A percentile compares a stretch with the other conserved stretches of the same genome.
Conservation (phyloP, 768 basidiomycete genomes). For the Suillus spraguei region DNA sequence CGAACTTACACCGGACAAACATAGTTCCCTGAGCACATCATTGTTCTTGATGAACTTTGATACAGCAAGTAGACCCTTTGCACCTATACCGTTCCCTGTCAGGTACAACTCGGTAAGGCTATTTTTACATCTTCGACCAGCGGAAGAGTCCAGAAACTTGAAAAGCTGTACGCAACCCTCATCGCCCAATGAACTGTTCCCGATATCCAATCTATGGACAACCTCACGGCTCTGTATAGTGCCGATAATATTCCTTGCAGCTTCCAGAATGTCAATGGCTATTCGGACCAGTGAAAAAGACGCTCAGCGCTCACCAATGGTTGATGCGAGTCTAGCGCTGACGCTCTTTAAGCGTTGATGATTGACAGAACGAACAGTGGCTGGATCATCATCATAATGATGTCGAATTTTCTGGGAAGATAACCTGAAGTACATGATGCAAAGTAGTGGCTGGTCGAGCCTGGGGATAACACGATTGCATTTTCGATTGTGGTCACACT, state of each 20-base stretch:
- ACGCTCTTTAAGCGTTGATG: conserved; percentile 27
- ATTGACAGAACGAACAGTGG: conserved; percentile 30
- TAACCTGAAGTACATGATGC: conserved; percentile 29
- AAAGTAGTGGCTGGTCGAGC: background rate
- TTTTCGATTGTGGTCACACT: background rate
- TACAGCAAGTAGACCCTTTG: conserved; percentile 57
- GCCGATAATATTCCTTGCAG: conserved; percentile 49
- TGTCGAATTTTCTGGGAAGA: conserved; percentile 27
- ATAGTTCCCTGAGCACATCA: conserved; percentile 46
- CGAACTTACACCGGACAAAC: conserved; percentile 57
- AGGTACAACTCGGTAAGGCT: conserved; percentile 56
- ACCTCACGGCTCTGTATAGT: conserved; percentile 46
- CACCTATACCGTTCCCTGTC: conserved; percentile 57
- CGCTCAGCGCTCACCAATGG: conserved; percentile 25
- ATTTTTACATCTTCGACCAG: conserved; percentile 43
- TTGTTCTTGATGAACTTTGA: conserved; percentile 52
- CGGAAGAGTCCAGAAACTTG: conserved; percentile 51
- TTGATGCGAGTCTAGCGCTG: conserved; percentile 33
- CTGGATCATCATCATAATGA: conserved; percentile 30
- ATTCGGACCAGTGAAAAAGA: background rate
- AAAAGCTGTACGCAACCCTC: conserved; percentile 59
- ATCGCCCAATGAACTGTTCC: conserved; percentile 59
- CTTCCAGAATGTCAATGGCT: conserved; percentile 37
- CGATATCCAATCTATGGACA: conserved; percentile 56
- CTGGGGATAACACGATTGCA: background rate